Evolutionary conservation across 352 stramenopile genomes (phyloP).

Genomic region (Phytophthora niederhauseri): DNA sequence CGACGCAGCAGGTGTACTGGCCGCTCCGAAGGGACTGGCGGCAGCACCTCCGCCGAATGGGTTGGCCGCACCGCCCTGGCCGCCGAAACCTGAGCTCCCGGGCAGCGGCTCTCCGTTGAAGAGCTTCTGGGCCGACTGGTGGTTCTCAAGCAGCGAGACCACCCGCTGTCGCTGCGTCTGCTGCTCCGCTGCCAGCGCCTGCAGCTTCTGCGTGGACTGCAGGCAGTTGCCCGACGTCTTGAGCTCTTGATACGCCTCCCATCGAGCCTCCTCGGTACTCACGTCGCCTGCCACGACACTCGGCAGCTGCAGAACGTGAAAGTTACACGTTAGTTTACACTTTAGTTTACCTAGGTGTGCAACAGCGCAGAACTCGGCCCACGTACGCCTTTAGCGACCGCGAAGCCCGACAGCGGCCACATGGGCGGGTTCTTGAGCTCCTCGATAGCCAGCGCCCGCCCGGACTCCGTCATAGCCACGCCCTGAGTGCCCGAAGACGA

Average conservation of each 20-base stretch:
- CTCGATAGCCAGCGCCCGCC: conserved; percentile 55
- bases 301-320: conserved; percentile 40
- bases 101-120: conserved; percentile 58
- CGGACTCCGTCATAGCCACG: conserved; percentile 50
- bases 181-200: conserved; percentile 48
- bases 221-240: conserved; percentile 48
- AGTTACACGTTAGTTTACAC: conserved; percentile 8
- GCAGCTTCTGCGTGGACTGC: conserved; percentile 50
- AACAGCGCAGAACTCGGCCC: background rate
- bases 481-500: conserved; percentile 8
- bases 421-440: conserved; percentile 58
- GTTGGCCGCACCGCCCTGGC: conserved; percentile 18
- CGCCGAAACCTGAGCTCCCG: conserved; percentile 22
- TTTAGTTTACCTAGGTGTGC: background rate
- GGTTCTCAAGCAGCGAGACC: conserved; percentile 53
- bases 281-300: conserved; percentile 66
- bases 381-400: conserved; percentile 66
- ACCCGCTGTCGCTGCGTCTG: conserved; percentile 58
- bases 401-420: conserved; percentile 73
- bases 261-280: conserved; percentile 66
- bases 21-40: conserved; percentile 28
- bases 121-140: conserved; percentile 54
- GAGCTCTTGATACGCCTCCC: conserved; percentile 66
- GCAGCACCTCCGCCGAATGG: conserved; percentile 30
- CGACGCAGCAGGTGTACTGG: conserved; percentile 12